Base-by-base conservation (phyloP, 2,329 filamentous ascomycete species). In the Trichophyton schoenleinii region DNA sequence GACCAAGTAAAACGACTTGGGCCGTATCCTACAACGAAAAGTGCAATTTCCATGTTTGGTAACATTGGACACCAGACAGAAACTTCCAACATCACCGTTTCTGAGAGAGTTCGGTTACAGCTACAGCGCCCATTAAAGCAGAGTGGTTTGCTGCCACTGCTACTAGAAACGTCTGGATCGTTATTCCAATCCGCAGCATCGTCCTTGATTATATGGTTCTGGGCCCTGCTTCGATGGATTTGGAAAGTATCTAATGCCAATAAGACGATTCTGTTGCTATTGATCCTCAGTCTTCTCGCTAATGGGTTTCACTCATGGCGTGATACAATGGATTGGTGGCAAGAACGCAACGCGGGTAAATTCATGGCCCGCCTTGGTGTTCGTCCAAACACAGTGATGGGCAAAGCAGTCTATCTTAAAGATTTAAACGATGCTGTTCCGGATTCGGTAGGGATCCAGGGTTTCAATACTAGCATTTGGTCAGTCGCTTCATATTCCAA, bases 351-450 rank as follows among this genome's bases (percentile, higher is more conserved):
- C 63, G 90, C 91, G 0, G 82, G 81, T 15, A 85, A 80, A 46
- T 96, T 92, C 72, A 94, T 99, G 90, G 78, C 79, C 38, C 81
- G 86, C 11, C 76, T 97, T 13, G 92, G 92, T 8, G 85, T 97
- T 6, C 81, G 83, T 2, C 89, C 91, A 6, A 87, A 95, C 66
- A 74, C 81, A 20, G 82, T 87, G 64, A 92, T 96, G 88, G 88
- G 87, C 74, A 90, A 87, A 72, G 85, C 89, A 7, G 84, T 99
- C 28, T 96, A 94, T 70, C 75, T 96, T 61, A 80, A 80, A 59
- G 92, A 97, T 71, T 78, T 97, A 58, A 86, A 91, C 62, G 83
- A 87, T 64, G 84, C 82, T 15, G 76, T 83, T 59, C 69, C 75
- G 20, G 72, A 71, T 59, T 65, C 67, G 20, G 73, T 71, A 1